Percentiles rank a stretch among this genome's conserved stretches.
phyloP scores from a whole-genome alignment of 371 early-diverging fungal species.

The Lichtheimia ramosa region DNA sequence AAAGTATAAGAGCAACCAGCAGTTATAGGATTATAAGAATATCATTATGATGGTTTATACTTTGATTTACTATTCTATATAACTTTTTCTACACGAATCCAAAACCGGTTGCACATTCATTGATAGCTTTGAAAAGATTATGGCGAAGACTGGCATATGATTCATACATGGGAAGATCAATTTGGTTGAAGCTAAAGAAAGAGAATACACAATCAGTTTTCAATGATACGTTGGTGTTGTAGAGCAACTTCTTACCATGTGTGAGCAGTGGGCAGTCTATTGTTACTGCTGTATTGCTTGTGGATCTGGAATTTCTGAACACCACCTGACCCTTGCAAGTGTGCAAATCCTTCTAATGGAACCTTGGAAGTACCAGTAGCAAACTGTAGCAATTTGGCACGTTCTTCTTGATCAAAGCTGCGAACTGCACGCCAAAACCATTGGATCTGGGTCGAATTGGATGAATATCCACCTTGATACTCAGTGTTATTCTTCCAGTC shows the following conservation, averaged over 20 bases:
- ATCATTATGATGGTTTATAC: no score
- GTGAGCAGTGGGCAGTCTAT: conserved; percentile 95
- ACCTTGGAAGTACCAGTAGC: conserved; percentile 98
- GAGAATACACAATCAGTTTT: conserved; percentile 5
- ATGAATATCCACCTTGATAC: conserved; percentile 90
- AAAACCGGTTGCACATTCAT: conserved; percentile 96
- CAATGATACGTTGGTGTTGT: background rate
- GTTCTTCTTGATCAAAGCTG: conserved; percentile 96
- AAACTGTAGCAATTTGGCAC: conserved; percentile 97
- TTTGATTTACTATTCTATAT: no score
- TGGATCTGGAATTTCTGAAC: conserved; percentile 99
- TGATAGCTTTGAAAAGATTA: conserved; percentile 86
- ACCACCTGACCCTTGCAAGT: conserved; percentile 93
- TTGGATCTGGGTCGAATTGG: conserved; percentile 87
- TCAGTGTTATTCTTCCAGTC: conserved; percentile 99
- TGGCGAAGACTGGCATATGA: conserved; percentile 90
- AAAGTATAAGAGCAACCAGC: no score
- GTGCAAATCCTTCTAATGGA: conserved; percentile 96
- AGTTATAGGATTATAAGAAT: no score
- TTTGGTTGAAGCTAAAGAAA: conserved; percentile 90
- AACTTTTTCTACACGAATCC: conserved; percentile 71
- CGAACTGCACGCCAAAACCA: conserved; percentile 99
- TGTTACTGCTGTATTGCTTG: conserved; percentile 85
- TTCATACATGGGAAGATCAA: conserved; percentile 96
- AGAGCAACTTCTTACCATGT: conserved; percentile 79